A percentile compares a stretch with the other conserved stretches of the same genome.
These are phyloP conservation scores for Agaricus bisporus DNA, from an alignment of 768 basidiomycete species.

Conservation along the genomic window DNA sequence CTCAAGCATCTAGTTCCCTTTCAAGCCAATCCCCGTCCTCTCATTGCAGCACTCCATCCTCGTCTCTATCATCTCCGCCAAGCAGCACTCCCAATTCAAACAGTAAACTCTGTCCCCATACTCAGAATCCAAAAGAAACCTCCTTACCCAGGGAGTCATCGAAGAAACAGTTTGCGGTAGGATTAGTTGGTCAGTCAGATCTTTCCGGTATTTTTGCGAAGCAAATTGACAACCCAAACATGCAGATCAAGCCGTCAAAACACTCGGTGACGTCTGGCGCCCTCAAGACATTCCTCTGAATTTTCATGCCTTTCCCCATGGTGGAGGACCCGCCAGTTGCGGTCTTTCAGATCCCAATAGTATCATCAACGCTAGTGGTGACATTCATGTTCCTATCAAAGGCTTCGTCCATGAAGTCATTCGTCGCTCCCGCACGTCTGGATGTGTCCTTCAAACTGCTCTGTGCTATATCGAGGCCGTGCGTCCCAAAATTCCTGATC, in stretches of 20 bases:
- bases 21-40: slow-evolving; percentile 33
- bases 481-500: slow-evolving; percentile 62
- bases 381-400: slow-evolving; percentile 48
- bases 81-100: slow-evolving; percentile 26
- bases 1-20: slow-evolving; percentile 29
- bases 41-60: slow-evolving; percentile 55
- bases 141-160: slow-evolving; percentile 15
- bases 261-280: slow-evolving; percentile 74
- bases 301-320: slow-evolving; percentile 23
- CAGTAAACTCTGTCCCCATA: slow-evolving; percentile 21
- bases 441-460: slow-evolving; percentile 79
- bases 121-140: slow-evolving; percentile 9
- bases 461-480: slow-evolving; percentile 84
- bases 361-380: slow-evolving; percentile 22
- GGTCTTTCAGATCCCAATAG: slow-evolving; percentile 16
- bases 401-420: slow-evolving; percentile 87
- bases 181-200: slow-evolving; percentile 59
- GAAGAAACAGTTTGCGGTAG: slow-evolving; percentile 63
- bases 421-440: slow-evolving; percentile 79
- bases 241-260: slow-evolving; percentile 74
- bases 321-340: slow-evolving; percentile 1
- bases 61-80: slow-evolving; percentile 44
- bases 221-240: slow-evolving; percentile 8
- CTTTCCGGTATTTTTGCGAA: not conserved
- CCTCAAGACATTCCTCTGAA: slow-evolving; percentile 65